Evolutionary conservation across 192 early-diverging fungal genomes (phyloP).

Genomic region (Coemansia reversa): DNA sequence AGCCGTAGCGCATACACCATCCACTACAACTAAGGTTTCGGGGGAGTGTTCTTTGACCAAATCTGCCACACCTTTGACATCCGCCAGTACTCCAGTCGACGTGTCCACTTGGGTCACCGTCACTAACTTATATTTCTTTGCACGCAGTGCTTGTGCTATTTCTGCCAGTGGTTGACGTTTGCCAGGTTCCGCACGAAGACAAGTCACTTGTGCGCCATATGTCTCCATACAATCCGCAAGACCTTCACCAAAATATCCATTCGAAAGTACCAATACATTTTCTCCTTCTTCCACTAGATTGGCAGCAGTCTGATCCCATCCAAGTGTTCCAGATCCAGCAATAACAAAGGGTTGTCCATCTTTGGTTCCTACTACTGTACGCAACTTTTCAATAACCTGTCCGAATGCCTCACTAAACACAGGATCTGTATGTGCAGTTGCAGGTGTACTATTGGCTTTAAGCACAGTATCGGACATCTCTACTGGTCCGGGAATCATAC

Average conservation of each 20-base stretch:
- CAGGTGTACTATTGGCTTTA: conserved; percentile 79
- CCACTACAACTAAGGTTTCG: conserved; percentile 84
- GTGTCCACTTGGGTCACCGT: conserved; percentile 97
- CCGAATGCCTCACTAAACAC: conserved; percentile 87
- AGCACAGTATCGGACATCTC: conserved; percentile 92
- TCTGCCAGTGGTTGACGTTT: conserved; percentile 65
- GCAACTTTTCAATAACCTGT: conserved; percentile 78
- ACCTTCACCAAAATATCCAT: conserved; percentile 95
- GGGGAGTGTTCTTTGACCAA: conserved; percentile 76
- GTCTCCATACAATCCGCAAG: conserved; percentile 87
- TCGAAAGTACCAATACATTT: conserved; percentile 82
- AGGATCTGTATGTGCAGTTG: conserved; percentile 91
- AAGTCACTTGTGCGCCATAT: conserved; percentile 86
- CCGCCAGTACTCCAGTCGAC: conserved; percentile 86
- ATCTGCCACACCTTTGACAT: conserved; percentile 74
- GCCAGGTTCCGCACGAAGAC: conserved; percentile 69
- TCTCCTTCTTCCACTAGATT: conserved; percentile 91
- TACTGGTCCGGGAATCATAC: conserved; percentile 96
- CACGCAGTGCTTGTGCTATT: conserved; percentile 64
- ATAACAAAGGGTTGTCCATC: conserved; percentile 90
- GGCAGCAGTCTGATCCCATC: conserved; percentile 93
- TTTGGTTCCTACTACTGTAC: conserved; percentile 76
- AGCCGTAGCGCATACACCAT: conserved; percentile 95
- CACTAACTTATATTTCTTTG: conserved; percentile 77
- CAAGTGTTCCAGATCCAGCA: conserved; percentile 94